Conservation (phyloP, 2,329 filamentous ascomycete genomes). For the Exophiala calicioides region DNA sequence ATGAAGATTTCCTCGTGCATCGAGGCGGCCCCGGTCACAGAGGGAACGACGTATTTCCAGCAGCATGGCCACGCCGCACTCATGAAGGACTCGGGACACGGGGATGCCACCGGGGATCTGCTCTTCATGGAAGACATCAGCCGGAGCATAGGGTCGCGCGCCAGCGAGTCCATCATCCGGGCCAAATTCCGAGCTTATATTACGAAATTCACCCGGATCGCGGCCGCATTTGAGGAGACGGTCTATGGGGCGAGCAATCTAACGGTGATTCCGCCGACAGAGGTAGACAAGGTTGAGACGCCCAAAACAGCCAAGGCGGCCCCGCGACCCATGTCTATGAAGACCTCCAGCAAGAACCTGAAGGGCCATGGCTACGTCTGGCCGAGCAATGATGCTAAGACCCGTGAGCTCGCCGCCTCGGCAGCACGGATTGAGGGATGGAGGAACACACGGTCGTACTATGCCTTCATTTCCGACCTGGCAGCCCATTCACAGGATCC, state of each 20-base stretch:
- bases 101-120: slow-evolving; percentile 79
- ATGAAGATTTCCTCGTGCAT: slow-evolving; percentile 93
- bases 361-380: slow-evolving; percentile 93
- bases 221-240: slow-evolving; percentile 90
- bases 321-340: slow-evolving; percentile 25
- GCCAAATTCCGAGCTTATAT: slow-evolving; percentile 95
- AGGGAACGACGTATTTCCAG: slow-evolving; percentile 84
- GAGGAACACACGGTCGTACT: slow-evolving; percentile 93
- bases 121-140: slow-evolving; percentile 87
- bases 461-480: slow-evolving; percentile 83
- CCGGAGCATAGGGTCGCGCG: slow-evolving; percentile 77
- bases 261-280: slow-evolving; percentile 74
- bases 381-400: slow-evolving; percentile 77
- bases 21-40: slow-evolving; percentile 75
- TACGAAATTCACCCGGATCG: slow-evolving; percentile 87
- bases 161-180: slow-evolving; percentile 85
- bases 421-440: slow-evolving; percentile 94
- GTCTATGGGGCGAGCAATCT: slow-evolving; percentile 92
- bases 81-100: slow-evolving; percentile 31
- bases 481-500: slow-evolving; percentile 38
- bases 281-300: slow-evolving; percentile 55
- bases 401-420: slow-evolving; percentile 85
- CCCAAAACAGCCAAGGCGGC: slow-evolving; percentile 6
- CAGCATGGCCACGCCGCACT: slow-evolving; percentile 63
- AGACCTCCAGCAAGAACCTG: slow-evolving; percentile 40